A percentile compares a stretch with the other conserved stretches of the same genome.
These are phyloP conservation scores for Filobasidium floriforme DNA, from an alignment of 768 basidiomycete genomes.

Conservation along the genomic window DNA sequence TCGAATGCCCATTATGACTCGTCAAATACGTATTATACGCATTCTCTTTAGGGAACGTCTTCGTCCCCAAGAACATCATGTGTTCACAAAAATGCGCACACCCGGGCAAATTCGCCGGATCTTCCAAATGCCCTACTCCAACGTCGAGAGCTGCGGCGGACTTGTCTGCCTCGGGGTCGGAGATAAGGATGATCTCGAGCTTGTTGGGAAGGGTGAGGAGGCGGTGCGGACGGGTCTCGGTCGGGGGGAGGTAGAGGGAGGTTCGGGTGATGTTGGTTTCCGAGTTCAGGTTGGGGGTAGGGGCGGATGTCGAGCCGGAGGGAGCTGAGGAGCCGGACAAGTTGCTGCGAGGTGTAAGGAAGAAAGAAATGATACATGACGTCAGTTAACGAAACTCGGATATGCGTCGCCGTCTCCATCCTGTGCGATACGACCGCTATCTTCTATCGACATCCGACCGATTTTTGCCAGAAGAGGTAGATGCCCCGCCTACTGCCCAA, in stretches of 20 bases:
- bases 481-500: no score
- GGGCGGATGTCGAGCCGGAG: not conserved
- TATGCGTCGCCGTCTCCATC: no score
- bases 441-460: no score
- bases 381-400: no score
- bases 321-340: not conserved
- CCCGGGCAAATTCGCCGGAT: slow-evolving; percentile 58
- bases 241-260: slow-evolving; percentile 36
- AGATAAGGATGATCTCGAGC: slow-evolving; percentile 73
- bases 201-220: slow-evolving; percentile 80
- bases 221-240: slow-evolving; percentile 45
- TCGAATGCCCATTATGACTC: slow-evolving; percentile 62
- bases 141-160: slow-evolving; percentile 91
- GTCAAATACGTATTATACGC: slow-evolving; percentile 66
- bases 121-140: slow-evolving; percentile 83
- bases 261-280: not conserved
- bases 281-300: not conserved
- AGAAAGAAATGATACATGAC: no score
- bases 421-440: no score
- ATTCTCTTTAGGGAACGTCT: slow-evolving; percentile 61
- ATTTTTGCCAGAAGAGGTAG: no score
- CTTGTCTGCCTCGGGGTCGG: slow-evolving; percentile 81
- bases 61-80: slow-evolving; percentile 69
- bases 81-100: slow-evolving; percentile 61
- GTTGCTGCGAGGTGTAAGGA: not conserved